Evolutionary conservation across 345 rosid genomes (phyloP), one percentile per base, ranked within the genome.

Genomic region (Passiflora organensis): DNA sequence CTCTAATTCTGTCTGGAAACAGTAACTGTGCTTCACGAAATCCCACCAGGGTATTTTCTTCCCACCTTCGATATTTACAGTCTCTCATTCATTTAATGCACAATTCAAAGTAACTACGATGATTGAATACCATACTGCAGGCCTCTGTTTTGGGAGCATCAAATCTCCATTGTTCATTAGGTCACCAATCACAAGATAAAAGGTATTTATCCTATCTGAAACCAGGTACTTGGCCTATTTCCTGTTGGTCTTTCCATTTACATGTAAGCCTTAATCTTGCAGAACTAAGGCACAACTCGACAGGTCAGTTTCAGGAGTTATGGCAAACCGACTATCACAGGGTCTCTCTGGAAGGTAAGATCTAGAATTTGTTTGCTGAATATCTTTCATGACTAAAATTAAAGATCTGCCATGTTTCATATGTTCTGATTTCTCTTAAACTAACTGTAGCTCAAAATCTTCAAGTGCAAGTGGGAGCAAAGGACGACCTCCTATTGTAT

Each of bases 11-110:
- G 62, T 41, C 78, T 32, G 70, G 59, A 71, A 74, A 73, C 44
- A 59, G 48, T 67, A 67, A 72, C 17, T 43, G 51, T 55, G 34
- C 67, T 44, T 65, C 55, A 43, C 67, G 57, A 60, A 69, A 72
- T 69, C 70, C 82, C 60, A 63, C 67, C 62, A 76, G 28, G 76
- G 96, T 85, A 82, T 58, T 48, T 60, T 19, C 43, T 4, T 32
- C 34, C 34, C 28, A 21, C 21, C 21, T 15, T 1, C 12, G 17
- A 37, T 48, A 41, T 41, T 41, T 3, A 11, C 14, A 8, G 14
- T 41, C 1, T 11, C 13, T 41, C 43, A 41, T 15, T 15, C n/a
- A n/a, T n/a, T n/a, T n/a, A n/a, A n/a, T n/a, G n/a, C n/a, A n/a
- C n/a, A n/a, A n/a, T n/a, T n/a, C n/a, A n/a, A n/a, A n/a, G n/a